phyloP scores from a whole-genome alignment of 305 asterid genomes.

The Fraxinus nigra region DNA sequence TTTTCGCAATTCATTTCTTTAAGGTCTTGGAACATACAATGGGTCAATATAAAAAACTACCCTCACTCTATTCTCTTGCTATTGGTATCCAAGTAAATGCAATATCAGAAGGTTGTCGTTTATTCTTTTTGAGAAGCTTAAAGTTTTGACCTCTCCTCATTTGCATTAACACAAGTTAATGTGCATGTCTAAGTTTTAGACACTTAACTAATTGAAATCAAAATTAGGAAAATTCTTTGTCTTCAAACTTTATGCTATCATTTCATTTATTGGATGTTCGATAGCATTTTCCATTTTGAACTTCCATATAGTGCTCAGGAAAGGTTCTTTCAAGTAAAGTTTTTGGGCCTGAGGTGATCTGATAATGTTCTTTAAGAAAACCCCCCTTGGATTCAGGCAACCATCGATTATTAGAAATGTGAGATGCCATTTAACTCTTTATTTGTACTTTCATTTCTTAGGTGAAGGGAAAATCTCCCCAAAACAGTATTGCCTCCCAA shows the following conservation, averaged over 20 bases:
- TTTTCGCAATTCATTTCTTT: background rate
- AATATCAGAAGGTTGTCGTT: background rate
- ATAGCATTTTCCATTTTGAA: background rate
- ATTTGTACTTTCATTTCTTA: slow-evolving; percentile 34
- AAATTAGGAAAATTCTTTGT: background rate
- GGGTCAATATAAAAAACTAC: background rate
- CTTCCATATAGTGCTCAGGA: background rate
- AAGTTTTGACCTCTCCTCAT: background rate
- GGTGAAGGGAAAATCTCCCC: slow-evolving; percentile 73
- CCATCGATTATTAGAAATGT: background rate
- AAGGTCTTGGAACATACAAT: background rate
- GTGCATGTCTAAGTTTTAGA: background rate
- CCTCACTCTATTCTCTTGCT: background rate
- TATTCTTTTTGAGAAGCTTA: background rate
- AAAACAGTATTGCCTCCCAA: slow-evolving; percentile 44
- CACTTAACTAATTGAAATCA: background rate
- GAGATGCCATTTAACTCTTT: background rate
- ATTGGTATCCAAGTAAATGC: background rate
- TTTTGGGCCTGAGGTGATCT: background rate
- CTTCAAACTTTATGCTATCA: slow-evolving; percentile 9
- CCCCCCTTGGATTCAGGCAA: background rate
- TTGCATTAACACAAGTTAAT: background rate
- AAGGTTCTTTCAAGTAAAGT: background rate
- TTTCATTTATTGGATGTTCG: background rate
- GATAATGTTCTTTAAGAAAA: background rate